A percentile compares a stretch with the other conserved stretches of the same genome.
Conservation (phyloP, 306 rosid species). For the Trichosanthes cucumerina region DNA sequence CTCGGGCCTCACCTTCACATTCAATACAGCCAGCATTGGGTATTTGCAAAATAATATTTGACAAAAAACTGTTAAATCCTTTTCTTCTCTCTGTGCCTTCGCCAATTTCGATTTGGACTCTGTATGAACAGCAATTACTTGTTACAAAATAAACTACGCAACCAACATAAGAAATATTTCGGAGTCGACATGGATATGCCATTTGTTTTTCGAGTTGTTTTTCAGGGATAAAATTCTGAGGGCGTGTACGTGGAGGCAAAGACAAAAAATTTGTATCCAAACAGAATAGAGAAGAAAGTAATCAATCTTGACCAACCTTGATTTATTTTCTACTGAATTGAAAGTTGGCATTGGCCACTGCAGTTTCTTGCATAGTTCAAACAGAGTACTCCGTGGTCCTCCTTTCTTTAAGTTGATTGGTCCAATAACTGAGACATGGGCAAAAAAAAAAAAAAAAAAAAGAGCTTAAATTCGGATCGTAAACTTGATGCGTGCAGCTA, state of each 20-base stretch:
- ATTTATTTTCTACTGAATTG: conserved; percentile 41
- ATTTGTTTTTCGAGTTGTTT: not conserved
- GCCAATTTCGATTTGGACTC: conserved; percentile 31
- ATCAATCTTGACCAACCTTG: conserved; percentile 36
- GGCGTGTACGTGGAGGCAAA: not conserved
- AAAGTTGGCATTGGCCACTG: conserved; percentile 77
- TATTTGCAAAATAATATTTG: conserved; percentile 49
- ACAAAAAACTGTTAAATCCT: conserved; percentile 46
- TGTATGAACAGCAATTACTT: conserved; percentile 11
- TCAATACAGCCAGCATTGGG: conserved; percentile 47
- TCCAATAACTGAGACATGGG: conserved; percentile 28
- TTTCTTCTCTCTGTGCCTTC: conserved; percentile 36
- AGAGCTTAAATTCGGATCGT: not conserved
- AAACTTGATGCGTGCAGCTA: not conserved
- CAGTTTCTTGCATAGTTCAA: conserved; percentile 50
- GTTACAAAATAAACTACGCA: not conserved
- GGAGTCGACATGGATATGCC: not conserved
- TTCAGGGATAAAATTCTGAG: not conserved
- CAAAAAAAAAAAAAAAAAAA: not conserved
- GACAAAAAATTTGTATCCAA: not conserved
- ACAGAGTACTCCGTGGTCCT: conserved; percentile 66
- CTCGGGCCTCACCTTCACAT: conserved; percentile 64
- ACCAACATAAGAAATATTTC: not conserved
- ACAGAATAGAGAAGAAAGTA: not conserved
- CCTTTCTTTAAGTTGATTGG: conserved; percentile 66